Evolutionary conservation across 805 yeast genomes (phyloP).

Genomic region (Ogataea chonburiensis): DNA sequence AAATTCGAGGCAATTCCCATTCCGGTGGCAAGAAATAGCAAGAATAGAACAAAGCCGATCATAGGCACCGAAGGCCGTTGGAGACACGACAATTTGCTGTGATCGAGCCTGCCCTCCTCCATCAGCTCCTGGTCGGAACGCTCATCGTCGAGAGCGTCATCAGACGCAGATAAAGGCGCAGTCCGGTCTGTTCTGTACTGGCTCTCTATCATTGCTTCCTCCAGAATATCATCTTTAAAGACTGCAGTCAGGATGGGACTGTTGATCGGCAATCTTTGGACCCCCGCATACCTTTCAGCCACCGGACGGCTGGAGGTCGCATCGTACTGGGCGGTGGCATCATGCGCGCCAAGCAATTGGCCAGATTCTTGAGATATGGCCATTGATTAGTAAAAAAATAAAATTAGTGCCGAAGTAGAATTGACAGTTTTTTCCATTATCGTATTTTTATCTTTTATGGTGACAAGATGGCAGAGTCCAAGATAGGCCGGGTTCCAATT

Average conservation of each 20-base stretch:
- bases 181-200: background rate
- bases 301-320: too few species aligned
- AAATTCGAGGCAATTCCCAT: slow-evolving; percentile 40
- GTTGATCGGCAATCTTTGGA: slow-evolving; percentile 2
- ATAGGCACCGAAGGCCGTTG: slow-evolving; percentile 56
- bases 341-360: too few species aligned
- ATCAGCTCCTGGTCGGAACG: slow-evolving; percentile 46
- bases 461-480: slow-evolving; percentile 8
- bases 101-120: slow-evolving; percentile 44
- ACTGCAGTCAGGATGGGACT: slow-evolving; percentile 3
- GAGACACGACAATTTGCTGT: slow-evolving; percentile 47
- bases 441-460: background rate
- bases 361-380: too few species aligned
- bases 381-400: too few species aligned
- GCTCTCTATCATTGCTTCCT: slow-evolving; percentile 3
- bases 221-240: slow-evolving; percentile 10
- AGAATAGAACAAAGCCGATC: slow-evolving; percentile 42
- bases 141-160: slow-evolving; percentile 20
- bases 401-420: background rate
- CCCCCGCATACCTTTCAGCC: background rate
- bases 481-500: slow-evolving; percentile 4
- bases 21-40: slow-evolving; percentile 43
- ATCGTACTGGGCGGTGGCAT: too few species aligned
- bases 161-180: slow-evolving; percentile 19
- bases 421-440: background rate